Conservation (phyloP, 2,329 filamentous ascomycete species). For the Allantophomopsis cytisporea region DNA sequence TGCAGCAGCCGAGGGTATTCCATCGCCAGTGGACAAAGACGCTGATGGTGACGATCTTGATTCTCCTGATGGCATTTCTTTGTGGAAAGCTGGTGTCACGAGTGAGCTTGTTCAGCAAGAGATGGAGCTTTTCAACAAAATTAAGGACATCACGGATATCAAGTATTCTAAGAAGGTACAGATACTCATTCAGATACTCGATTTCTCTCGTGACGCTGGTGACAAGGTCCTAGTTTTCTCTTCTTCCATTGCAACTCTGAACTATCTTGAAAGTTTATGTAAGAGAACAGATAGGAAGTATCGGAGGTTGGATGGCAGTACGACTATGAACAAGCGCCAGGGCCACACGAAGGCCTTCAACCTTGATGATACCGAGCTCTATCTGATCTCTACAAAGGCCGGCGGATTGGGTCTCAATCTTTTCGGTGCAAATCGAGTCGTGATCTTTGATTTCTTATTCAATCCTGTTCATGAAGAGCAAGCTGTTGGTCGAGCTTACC, state of each 20-base stretch:
- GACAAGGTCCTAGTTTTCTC: constrained; percentile 79
- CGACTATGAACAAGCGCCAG: constrained; percentile 43
- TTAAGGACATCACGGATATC: constrained; percentile 23
- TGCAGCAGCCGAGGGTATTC: no score
- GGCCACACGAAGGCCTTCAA: constrained; percentile 58
- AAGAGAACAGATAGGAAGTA: constrained; percentile 30
- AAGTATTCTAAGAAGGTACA: constrained; percentile 53
- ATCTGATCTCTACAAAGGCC: constrained; percentile 72
- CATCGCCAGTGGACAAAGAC: constrained; percentile 5
- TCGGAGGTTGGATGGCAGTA: constrained; percentile 54
- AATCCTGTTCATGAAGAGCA: constrained; percentile 77
- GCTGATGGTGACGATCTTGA: constrained; percentile 4
- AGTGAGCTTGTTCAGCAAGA: constrained; percentile 16
- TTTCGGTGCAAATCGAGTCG: constrained; percentile 67
- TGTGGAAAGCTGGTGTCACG: constrained; percentile 14
- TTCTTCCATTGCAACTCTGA: constrained; percentile 53
- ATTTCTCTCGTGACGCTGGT: constrained; percentile 40
- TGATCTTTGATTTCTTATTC: constrained; percentile 75
- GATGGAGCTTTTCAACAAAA: constrained; percentile 22
- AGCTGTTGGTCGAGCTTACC: constrained; percentile 75
- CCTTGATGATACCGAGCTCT: constrained; percentile 37
- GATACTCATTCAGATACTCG: constrained; percentile 56
- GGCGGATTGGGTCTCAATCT: constrained; percentile 80
- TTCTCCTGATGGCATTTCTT: constrained; percentile 8
- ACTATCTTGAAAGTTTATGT: constrained; percentile 53